Conservation (phyloP, 768 basidiomycete genomes). For the Amyloporia xantha region DNA sequence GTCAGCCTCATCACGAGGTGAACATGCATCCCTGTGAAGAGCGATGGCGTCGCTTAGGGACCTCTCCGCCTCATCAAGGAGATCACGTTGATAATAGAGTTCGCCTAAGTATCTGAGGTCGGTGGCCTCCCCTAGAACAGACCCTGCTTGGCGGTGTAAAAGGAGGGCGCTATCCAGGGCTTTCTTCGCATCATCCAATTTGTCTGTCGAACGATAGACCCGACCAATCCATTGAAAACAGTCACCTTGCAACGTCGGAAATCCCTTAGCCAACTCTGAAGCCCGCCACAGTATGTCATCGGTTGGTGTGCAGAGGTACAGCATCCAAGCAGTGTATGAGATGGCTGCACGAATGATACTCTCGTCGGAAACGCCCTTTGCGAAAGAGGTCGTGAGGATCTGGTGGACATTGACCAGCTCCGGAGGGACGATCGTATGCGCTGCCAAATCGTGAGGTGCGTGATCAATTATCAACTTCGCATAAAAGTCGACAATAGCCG, state of each 20-base stretch:
- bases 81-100: not conserved
- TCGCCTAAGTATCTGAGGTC: not conserved
- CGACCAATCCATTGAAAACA: not conserved
- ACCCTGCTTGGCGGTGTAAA: not conserved
- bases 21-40: not conserved
- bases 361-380: too few relatives aligned
- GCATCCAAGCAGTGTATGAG: too few relatives aligned
- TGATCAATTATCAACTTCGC: not conserved
- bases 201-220: not conserved
- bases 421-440: not conserved
- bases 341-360: too few relatives aligned
- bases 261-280: too few relatives aligned
- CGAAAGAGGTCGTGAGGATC: not conserved
- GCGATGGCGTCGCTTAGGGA: not conserved
- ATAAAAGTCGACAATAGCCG: not conserved
- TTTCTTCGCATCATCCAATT: not conserved
- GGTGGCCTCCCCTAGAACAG: not conserved
- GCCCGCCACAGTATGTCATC: not conserved
- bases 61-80: not conserved
- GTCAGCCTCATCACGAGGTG: not conserved
- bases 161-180: not conserved
- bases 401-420: not conserved
- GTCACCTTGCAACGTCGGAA: too few relatives aligned
- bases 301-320: not conserved
- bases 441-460: not conserved